Conservation (phyloP, 768 basidiomycete genomes). For the Hericium rajendrae region DNA sequence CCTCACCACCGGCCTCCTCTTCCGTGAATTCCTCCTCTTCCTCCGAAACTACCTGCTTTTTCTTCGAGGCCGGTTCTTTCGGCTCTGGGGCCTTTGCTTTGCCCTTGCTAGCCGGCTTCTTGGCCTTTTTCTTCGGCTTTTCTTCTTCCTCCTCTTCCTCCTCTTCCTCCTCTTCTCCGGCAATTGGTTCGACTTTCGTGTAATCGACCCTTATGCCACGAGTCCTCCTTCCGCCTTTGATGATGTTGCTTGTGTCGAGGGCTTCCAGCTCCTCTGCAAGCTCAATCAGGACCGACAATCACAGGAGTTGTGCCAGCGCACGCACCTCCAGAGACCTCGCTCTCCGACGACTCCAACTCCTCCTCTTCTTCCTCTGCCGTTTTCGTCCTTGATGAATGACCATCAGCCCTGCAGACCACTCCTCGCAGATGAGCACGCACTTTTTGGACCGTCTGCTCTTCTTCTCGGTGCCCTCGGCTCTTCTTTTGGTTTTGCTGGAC, state of each 20-base stretch:
- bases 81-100: conserved; percentile 1
- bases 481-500: neutral
- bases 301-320: neutral
- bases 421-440: neutral
- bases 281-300: neutral
- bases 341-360: conserved; percentile 16
- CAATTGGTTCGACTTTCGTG: conserved; percentile 19
- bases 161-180: conserved; percentile 20
- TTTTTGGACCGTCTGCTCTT: conserved; percentile 13
- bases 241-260: conserved; percentile 14
- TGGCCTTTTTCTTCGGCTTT: conserved; percentile 32
- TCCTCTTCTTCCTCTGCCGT: conserved; percentile 18
- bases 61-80: conserved; percentile 26
- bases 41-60: conserved; percentile 30
- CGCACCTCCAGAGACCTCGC: conserved; percentile 19
- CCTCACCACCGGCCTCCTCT: conserved; percentile 18
- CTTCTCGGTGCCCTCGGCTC: neutral
- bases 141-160: conserved; percentile 41
- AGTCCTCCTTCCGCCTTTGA: conserved; percentile 17
- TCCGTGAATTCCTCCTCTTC: conserved; percentile 29
- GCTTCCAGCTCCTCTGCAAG: conserved; percentile 17
- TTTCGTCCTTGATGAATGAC: conserved; percentile 15
- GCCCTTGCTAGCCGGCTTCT: conserved; percentile 4
- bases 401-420: neutral
- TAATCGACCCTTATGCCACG: conserved; percentile 20